phyloP scores from a whole-genome alignment of 768 basidiomycete genomes.

The Gloeopeniophorella convolvens region DNA sequence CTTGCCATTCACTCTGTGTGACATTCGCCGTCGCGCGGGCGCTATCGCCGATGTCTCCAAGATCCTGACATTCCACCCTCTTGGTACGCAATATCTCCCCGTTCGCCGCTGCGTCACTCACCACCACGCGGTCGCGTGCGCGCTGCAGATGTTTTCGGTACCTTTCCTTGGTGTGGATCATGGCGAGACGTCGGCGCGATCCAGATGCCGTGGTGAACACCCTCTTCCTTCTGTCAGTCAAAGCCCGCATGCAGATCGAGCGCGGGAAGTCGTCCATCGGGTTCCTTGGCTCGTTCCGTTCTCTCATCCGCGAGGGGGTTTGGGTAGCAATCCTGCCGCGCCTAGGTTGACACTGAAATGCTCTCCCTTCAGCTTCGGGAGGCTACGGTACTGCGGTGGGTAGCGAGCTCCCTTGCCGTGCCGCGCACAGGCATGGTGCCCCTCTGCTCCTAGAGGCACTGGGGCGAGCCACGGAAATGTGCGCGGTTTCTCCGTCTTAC shows the following conservation, averaged over 20 bases:
- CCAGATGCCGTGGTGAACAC: neutral
- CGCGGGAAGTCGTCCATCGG: slow-evolving; percentile 77
- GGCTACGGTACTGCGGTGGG: slow-evolving; percentile 82
- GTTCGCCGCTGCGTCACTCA: neutral
- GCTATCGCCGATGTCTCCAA: slow-evolving; percentile 91
- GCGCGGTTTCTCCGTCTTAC: too few species aligned
- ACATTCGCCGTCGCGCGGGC: slow-evolving; percentile 93
- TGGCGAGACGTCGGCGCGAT: neutral
- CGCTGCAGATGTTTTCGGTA: slow-evolving; percentile 73
- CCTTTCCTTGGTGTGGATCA: neutral
- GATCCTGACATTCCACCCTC: slow-evolving; percentile 81
- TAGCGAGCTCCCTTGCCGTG: neutral
- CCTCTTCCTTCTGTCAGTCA: slow-evolving; percentile 52
- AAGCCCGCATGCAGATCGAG: slow-evolving; percentile 98
- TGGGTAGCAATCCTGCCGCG: slow-evolving; percentile 32
- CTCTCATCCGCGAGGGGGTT: slow-evolving; percentile 91
- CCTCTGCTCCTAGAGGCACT: slow-evolving; percentile 92
- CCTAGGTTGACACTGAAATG: neutral
- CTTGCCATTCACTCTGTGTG: slow-evolving; percentile 74
- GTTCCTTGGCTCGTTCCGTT: slow-evolving; percentile 73
- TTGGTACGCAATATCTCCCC: slow-evolving; percentile 47
- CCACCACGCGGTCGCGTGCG: neutral
- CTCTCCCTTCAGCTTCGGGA: slow-evolving; percentile 48
- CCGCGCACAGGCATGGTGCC: slow-evolving; percentile 71
- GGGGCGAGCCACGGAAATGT: too few species aligned